Evolutionary conservation across 352 stramenopile genomes (phyloP), one percentile per base, ranked within the genome.

Genomic region (Plasmopara muralis): DNA sequence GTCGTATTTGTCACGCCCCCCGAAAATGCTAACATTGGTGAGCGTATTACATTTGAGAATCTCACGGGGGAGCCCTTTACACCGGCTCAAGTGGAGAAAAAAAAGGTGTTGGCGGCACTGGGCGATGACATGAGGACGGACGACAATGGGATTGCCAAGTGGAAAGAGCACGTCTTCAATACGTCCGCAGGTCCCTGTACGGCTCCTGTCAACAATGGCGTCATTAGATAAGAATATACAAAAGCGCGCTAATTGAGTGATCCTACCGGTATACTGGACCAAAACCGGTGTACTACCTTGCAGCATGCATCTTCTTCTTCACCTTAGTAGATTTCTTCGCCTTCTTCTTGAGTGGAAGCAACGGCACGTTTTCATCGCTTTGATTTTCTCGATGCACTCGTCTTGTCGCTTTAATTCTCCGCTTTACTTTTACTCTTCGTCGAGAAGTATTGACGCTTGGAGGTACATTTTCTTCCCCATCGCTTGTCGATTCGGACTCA

Each of bases 51-150:
- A 12, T 93, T 90, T 50, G 71, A 80, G 15, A 77, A 74, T 0
- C 66, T 93, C 30, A 47, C 42, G 41, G 83, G 83, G 25, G 81
- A 92, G 49, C 83, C 81, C 3, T 82, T 78, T 49, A 88, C 83
- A 8, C 81, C 83, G 2, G 81, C 81, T 40, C 83, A 93, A 60
- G 77, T 93, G 31, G 83, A 93, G 70, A 93, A 93, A 77, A 93
- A 92, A 65, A 93, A 93, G 69, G 83, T 93, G 50, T 64, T 93
- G n/a, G 60, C 80, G 41, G 70, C 70, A 42, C 56, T 89, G 38
- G 83, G 78, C 43, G 71, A 89, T 35, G 78, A 90, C 62, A 86
- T 93, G 77, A 85, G 80, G 66, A 91, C 83, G 46, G 77, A 92
- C 58, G 77, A 62, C 10, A 55, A 77, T 12, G 81, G 83, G 46